Conservation (phyloP, 2,329 filamentous ascomycete genomes). For the Pseudovirgaria hyperparasitica region DNA sequence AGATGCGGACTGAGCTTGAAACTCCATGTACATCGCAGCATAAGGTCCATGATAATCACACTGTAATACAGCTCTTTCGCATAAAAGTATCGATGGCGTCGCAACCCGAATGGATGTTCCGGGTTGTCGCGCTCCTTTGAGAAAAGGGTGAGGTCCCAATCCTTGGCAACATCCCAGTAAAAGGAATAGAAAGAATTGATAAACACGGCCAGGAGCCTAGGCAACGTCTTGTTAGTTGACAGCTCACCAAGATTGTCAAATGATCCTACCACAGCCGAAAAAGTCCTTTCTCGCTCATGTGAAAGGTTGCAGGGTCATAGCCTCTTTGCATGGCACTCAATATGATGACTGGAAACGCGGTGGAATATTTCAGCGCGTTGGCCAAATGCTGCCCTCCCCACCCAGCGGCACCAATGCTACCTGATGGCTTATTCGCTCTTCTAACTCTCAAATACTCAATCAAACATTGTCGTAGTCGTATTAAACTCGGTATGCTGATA, state of each 20-base stretch:
- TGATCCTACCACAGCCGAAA: conserved; percentile 40
- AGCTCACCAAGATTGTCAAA: background rate
- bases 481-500: conserved; percentile 69
- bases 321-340: conserved; percentile 63
- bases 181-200: conserved; percentile 91
- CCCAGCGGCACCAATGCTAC: conserved; percentile 36
- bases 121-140: conserved; percentile 47
- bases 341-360: conserved; percentile 82
- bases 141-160: conserved; percentile 90
- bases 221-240: conserved; percentile 6
- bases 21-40: conserved; percentile 82
- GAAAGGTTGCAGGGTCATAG: conserved; percentile 37
- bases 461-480: conserved; percentile 82
- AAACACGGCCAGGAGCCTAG: conserved; percentile 60
- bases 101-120: conserved; percentile 65
- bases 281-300: conserved; percentile 42
- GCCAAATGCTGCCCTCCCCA: conserved; percentile 81
- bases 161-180: conserved; percentile 94
- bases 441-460: conserved; percentile 72
- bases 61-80: conserved; percentile 66
- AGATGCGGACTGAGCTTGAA: conserved; percentile 74
- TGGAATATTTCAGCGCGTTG: conserved; percentile 92
- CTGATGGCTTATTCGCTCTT: conserved; percentile 32
- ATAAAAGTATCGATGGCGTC: conserved; percentile 60
- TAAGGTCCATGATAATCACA: conserved; percentile 65